Evolutionary conservation across 805 yeast genomes (phyloP), one percentile per base, ranked within the genome.

Genomic region (Saturnispora quitensis): DNA sequence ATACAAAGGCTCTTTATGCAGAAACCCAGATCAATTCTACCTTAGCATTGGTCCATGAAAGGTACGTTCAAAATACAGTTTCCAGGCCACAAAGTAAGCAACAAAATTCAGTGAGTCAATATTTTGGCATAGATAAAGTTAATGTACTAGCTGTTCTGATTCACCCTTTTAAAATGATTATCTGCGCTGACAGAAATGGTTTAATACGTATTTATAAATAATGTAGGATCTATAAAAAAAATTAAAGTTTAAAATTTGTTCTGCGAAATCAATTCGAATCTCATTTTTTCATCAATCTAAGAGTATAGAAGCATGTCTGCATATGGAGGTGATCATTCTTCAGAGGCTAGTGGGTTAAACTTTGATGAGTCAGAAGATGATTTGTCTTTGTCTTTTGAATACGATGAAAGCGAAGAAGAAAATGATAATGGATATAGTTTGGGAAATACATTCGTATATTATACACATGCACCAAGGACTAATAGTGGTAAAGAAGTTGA

Each of bases 171-270:
- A 78, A 76, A 40, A 75, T 86, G 80, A 62, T 86, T 2, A 67
- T 86, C 3, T 73, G 85, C 2, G 88, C 70, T 2, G 95, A 86
- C 57, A 68, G 88, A 51, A 73, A 78, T 42, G 95, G 95, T 0
- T 70, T 68, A 2, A 70, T 87, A 33, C 80, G 80, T 60, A 76
- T 86, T 2, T 84, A 78, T 62, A 74, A 72, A 58, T 77, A 59
- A 50, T 12, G 20, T 12, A 38, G 22, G 13, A 18, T 18, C 3
- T 22, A 15, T 24, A 6, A 33, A 35, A 46, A 25, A 31, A 31
- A 31, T 12, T 12, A 5, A 10, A 9, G 13, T 10, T 13, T 31
- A 13, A 31, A 13, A 13, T 9, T 31, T 13, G 13, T 9, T 31
- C 34, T 12, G 34, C 15, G 15, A 4, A 9, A 31, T 12, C 34